Evolutionary conservation across 192 early-diverging fungal species (phyloP).

Genomic region (Gryganskiella cystojenkinii): DNA sequence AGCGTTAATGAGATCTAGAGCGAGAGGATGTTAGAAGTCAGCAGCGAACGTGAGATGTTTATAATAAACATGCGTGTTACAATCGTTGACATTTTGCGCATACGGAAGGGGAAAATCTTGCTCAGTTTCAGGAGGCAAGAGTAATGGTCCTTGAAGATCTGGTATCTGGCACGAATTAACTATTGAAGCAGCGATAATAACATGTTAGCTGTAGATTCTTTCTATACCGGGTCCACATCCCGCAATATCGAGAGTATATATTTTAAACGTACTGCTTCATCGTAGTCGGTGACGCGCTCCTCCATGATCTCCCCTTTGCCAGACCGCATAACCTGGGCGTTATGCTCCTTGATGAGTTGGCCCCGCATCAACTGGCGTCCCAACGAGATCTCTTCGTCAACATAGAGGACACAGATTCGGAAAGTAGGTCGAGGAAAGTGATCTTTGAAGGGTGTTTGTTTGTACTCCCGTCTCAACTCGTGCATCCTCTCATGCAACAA

Average conservation of each 20-base stretch:
- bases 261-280: slow-evolving; percentile 55
- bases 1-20: slow-evolving; percentile 66
- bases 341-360: slow-evolving; percentile 60
- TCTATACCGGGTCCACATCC: no score
- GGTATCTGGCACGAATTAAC: slow-evolving; percentile 65
- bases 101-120: slow-evolving; percentile 71
- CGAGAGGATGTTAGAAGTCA: not conserved
- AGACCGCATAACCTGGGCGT: slow-evolving; percentile 57
- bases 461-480: slow-evolving; percentile 60
- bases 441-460: slow-evolving; percentile 59
- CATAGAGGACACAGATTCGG: slow-evolving; percentile 66
- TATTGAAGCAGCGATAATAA: not conserved
- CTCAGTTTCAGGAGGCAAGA: slow-evolving; percentile 61
- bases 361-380: slow-evolving; percentile 61
- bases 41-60: not conserved
- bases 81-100: slow-evolving; percentile 17
- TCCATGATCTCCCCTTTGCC: slow-evolving; percentile 65
- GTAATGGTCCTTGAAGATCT: slow-evolving; percentile 69
- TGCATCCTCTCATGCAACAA: slow-evolving; percentile 66
- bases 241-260: not conserved
- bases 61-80: not conserved
- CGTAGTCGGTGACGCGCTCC: slow-evolving; percentile 66
- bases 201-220: not conserved
- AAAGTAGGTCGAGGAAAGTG: slow-evolving; percentile 67
- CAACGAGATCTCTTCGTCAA: slow-evolving; percentile 67